Evolutionary conservation across 2,329 filamentous ascomycete species (phyloP).

Genomic region (Cladosporium velox): DNA sequence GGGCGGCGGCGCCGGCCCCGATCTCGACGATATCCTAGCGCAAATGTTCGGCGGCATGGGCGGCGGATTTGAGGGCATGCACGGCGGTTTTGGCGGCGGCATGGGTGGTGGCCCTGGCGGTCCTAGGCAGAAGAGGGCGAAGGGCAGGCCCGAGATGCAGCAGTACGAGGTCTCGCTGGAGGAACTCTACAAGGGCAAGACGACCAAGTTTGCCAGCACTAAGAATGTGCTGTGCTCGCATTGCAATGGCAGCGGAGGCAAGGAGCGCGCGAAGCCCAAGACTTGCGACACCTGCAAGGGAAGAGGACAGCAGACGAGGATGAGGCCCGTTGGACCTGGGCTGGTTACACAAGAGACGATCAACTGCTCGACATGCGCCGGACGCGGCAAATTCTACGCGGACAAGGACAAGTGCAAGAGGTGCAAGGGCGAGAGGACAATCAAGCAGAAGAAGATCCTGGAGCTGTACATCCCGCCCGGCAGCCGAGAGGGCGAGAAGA

Average conservation of each 20-base stretch:
- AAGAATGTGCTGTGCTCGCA: slow-evolving; percentile 87
- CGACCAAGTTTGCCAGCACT: slow-evolving; percentile 91
- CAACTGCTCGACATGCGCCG: slow-evolving; percentile 79
- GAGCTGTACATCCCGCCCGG: slow-evolving; percentile 95
- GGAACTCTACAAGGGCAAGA: slow-evolving; percentile 98
- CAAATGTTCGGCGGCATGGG: slow-evolving; percentile 75
- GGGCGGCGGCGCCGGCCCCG: slow-evolving; percentile 68
- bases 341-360: slow-evolving; percentile 79
- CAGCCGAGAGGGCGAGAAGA: slow-evolving; percentile 76
- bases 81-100: slow-evolving; percentile 44
- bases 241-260: slow-evolving; percentile 88
- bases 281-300: slow-evolving; percentile 85
- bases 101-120: slow-evolving; percentile 28
- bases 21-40: slow-evolving; percentile 87
- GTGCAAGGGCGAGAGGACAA: slow-evolving; percentile 90
- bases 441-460: slow-evolving; percentile 86
- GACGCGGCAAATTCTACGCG: slow-evolving; percentile 82
- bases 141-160: slow-evolving; percentile 82
- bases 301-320: slow-evolving; percentile 70
- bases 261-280: slow-evolving; percentile 84
- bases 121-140: slow-evolving; percentile 47
- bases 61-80: slow-evolving; percentile 56
- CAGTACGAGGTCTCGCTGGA: slow-evolving; percentile 89
- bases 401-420: slow-evolving; percentile 99
- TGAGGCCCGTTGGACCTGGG: slow-evolving; percentile 83